Conservation (phyloP, 2,329 filamentous ascomycete species). For the Claviceps maximensis region DNA sequence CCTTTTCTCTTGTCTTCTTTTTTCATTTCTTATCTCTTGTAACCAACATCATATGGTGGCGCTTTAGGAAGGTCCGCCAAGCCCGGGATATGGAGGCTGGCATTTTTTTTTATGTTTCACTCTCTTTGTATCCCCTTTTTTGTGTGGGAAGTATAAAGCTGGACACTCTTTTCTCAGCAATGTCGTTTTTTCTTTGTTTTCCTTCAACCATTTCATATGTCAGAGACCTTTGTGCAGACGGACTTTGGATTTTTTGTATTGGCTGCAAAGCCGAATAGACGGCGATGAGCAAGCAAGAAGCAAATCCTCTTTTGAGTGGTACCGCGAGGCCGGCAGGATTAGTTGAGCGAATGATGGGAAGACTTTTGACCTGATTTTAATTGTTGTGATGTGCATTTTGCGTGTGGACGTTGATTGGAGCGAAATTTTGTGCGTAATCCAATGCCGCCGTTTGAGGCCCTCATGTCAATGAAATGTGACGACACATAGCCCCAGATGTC, state of each 20-base stretch:
- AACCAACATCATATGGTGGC: conserved; percentile 2
- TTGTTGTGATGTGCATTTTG: too few relatives aligned
- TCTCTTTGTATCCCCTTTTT: conserved; percentile 5
- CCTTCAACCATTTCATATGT: not conserved
- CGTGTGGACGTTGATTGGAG: too few relatives aligned
- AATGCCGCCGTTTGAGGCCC: too few relatives aligned
- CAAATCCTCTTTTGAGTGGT: not conserved
- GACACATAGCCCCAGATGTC: too few relatives aligned
- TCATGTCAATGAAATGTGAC: too few relatives aligned
- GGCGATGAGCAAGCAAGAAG: not conserved
- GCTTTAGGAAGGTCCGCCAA: conserved; percentile 2
- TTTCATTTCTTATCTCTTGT: not conserved
- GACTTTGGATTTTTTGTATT: conserved; percentile 6
- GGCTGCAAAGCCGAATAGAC: conserved; percentile 6
- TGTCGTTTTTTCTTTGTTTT: not conserved
- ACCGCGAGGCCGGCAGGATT: not conserved
- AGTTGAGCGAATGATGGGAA: not conserved
- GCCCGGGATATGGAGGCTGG: not conserved
- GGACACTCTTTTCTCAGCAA: conserved; percentile 2
- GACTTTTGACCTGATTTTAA: not conserved
- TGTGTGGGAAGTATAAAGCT: conserved; percentile 5
- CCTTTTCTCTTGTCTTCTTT: not conserved
- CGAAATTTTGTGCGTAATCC: too few relatives aligned
- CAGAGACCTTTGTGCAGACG: not conserved
- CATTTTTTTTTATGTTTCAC: conserved; percentile 4